phyloP scores from a whole-genome alignment of 164 flowering plant species.

The Sextonia rubra region DNA sequence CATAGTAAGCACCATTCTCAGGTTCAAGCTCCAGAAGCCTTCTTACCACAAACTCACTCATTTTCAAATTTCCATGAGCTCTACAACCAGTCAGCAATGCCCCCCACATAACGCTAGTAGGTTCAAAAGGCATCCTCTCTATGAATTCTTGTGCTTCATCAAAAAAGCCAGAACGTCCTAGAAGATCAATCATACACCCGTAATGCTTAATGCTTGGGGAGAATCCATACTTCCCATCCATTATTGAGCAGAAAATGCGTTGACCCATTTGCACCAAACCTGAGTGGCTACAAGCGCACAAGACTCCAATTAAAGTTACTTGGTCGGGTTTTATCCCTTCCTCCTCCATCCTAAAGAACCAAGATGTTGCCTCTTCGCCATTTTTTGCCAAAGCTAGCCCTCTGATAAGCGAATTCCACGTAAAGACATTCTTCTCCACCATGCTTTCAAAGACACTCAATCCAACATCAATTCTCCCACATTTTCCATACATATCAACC shows the following conservation, averaged over 20 bases:
- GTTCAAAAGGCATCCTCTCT: slow-evolving; percentile 41
- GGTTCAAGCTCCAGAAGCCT: slow-evolving; percentile 52
- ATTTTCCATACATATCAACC: slow-evolving; percentile 62
- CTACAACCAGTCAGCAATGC: slow-evolving; percentile 39
- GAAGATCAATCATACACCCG: slow-evolving; percentile 48
- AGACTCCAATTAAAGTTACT: slow-evolving; percentile 37
- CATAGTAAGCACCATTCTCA: slow-evolving; percentile 35
- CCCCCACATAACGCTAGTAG: slow-evolving; percentile 50
- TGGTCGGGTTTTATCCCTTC: slow-evolving; percentile 39
- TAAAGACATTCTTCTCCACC: slow-evolving; percentile 40
- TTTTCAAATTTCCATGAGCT: slow-evolving; percentile 33
- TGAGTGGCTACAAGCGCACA: slow-evolving; percentile 49
- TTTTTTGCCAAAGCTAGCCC: slow-evolving; percentile 47
- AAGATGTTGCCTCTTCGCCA: slow-evolving; percentile 40
- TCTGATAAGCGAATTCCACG: slow-evolving; percentile 53
- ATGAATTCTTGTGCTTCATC: slow-evolving; percentile 39
- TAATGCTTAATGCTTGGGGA: slow-evolving; percentile 40
- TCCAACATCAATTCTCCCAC: slow-evolving; percentile 49
- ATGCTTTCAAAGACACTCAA: slow-evolving; percentile 36
- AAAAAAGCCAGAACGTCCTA: slow-evolving; percentile 38
- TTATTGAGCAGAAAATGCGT: slow-evolving; percentile 29
- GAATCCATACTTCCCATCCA: slow-evolving; percentile 37
- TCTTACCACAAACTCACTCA: slow-evolving; percentile 43
- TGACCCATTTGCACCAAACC: slow-evolving; percentile 42
- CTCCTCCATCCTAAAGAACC: slow-evolving; percentile 39